Conservation (phyloP, 2,329 filamentous ascomycete species). For the Penicillium sp. region DNA sequence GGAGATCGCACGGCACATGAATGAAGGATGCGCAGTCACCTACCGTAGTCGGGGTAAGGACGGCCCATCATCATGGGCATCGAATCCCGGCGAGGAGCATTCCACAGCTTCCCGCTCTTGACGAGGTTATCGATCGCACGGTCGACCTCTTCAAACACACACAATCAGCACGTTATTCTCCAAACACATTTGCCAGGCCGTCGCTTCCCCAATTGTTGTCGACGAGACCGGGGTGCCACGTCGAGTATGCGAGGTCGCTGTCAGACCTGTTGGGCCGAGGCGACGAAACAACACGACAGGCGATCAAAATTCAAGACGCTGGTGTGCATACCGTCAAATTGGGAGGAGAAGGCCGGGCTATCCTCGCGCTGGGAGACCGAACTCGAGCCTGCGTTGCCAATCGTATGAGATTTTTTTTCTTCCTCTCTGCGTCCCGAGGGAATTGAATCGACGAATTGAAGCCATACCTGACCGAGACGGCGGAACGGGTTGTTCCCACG, state of each 20-base stretch:
- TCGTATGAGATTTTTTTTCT: conserved; percentile 4
- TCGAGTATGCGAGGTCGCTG: too few species aligned
- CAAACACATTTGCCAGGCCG: neutral
- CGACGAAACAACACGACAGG: too few species aligned
- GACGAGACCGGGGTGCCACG: neutral
- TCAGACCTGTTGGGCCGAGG: too few species aligned
- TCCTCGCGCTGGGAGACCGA: conserved; percentile 74
- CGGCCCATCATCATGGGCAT: conserved; percentile 62
- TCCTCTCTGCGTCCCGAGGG: too few species aligned
- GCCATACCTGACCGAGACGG: conserved; percentile 68
- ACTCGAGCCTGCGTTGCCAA: conserved; percentile 60
- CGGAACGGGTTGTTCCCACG: conserved; percentile 70
- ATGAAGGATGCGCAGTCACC: conserved; percentile 37
- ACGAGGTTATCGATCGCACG: conserved; percentile 91
- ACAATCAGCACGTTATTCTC: conserved; percentile 24
- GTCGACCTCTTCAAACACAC: conserved; percentile 75
- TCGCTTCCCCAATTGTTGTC: conserved; percentile 1
- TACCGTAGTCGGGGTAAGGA: conserved; percentile 61
- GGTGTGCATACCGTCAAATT: conserved; percentile 74
- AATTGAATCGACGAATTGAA: conserved; percentile 1
- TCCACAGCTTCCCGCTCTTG: conserved; percentile 93
- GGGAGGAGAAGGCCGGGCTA: conserved; percentile 72
- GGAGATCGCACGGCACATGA: conserved; percentile 21
- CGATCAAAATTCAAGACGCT: too few species aligned
- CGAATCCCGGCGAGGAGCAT: conserved; percentile 72